A percentile compares a stretch with the other conserved stretches of the same genome.
Evolutionary conservation across 345 rosid species (phyloP).

Genomic region (Garcia nutans): DNA sequence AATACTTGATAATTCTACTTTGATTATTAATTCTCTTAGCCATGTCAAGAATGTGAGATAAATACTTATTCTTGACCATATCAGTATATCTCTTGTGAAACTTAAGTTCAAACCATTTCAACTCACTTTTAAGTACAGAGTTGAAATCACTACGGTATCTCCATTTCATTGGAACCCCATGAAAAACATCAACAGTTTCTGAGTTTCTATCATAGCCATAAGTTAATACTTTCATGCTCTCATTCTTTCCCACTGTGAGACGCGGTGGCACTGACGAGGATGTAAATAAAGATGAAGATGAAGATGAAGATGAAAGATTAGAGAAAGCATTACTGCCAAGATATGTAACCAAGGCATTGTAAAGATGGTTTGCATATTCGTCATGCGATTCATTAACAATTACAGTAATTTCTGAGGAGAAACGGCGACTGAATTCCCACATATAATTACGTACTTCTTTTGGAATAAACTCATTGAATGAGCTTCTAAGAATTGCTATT

Average conservation of each 20-base stretch:
- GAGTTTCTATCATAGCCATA: slow-evolving; percentile 35
- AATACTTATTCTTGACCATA: slow-evolving; percentile 32
- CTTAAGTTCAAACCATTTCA: slow-evolving; percentile 39
- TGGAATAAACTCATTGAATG: slow-evolving; percentile 33
- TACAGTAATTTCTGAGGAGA: slow-evolving; percentile 31
- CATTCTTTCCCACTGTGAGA: slow-evolving; percentile 37
- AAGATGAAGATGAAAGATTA: background rate
- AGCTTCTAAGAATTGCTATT: slow-evolving; percentile 35
- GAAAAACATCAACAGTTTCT: slow-evolving; percentile 33
- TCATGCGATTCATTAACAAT: slow-evolving; percentile 38
- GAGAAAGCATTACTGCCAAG: slow-evolving; percentile 31
- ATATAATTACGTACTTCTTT: slow-evolving; percentile 28
- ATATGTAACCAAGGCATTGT: slow-evolving; percentile 25
- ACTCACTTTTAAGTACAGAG: slow-evolving; percentile 12
- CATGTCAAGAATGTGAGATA: slow-evolving; percentile 33
- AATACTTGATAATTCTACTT: slow-evolving; percentile 29
- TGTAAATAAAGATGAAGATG: background rate
- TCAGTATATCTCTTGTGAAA: slow-evolving; percentile 27
- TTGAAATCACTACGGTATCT: slow-evolving; percentile 22
- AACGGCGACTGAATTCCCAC: slow-evolving; percentile 25
- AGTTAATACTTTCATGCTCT: slow-evolving; percentile 25
- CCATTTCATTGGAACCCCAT: slow-evolving; percentile 39
- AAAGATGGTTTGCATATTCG: slow-evolving; percentile 37
- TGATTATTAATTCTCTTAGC: slow-evolving; percentile 36
- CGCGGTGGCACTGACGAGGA: slow-evolving; percentile 17